Evolutionary conservation across 2,329 filamentous ascomycete species (phyloP).

Genomic region (Diaporthe sp.): DNA sequence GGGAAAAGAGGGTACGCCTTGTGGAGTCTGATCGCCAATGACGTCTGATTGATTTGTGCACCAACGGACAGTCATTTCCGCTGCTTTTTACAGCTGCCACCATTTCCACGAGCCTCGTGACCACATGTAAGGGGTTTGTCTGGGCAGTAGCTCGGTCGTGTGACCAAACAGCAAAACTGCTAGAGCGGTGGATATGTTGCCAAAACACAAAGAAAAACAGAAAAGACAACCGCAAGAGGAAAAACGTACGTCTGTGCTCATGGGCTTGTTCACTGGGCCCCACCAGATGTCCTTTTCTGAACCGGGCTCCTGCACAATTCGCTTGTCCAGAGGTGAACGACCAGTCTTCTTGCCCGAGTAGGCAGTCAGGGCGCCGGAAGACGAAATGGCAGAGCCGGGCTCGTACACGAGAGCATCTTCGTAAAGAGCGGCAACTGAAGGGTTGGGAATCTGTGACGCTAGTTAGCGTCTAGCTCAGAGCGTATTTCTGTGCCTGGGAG

Average conservation of each 20-base stretch:
- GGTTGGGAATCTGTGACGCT: conserved; percentile 79
- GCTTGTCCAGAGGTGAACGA: conserved; percentile 96
- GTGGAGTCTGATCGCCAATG: conserved; percentile 38
- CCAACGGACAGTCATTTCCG: conserved; percentile 30
- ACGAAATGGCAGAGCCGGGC: conserved; percentile 96
- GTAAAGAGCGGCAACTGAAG: conserved; percentile 94
- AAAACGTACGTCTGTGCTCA: conserved; percentile 89
- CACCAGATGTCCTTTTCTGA: conserved; percentile 98
- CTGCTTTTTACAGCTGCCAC: neutral
- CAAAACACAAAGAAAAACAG: conserved; percentile 17
- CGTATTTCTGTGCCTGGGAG: neutral
- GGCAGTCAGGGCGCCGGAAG: conserved; percentile 92
- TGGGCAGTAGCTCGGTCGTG: conserved; percentile 19
- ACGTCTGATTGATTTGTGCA: conserved; percentile 36
- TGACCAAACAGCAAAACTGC: conserved; percentile 8
- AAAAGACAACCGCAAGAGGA: conserved; percentile 29
- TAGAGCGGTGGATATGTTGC: neutral
- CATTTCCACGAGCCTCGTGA: conserved; percentile 39
- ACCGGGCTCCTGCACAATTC: conserved; percentile 90
- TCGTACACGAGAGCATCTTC: conserved; percentile 98
- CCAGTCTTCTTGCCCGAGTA: conserved; percentile 99
- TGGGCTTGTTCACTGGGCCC: conserved; percentile 99
- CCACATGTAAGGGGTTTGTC: conserved; percentile 32
- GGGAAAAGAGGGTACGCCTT: neutral
- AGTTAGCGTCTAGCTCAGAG: conserved; percentile 44